A percentile compares a stretch with the other conserved stretches of the same genome.
phyloP scores from a whole-genome alignment of 768 basidiomycete genomes.

The Amanita brunnescens region DNA sequence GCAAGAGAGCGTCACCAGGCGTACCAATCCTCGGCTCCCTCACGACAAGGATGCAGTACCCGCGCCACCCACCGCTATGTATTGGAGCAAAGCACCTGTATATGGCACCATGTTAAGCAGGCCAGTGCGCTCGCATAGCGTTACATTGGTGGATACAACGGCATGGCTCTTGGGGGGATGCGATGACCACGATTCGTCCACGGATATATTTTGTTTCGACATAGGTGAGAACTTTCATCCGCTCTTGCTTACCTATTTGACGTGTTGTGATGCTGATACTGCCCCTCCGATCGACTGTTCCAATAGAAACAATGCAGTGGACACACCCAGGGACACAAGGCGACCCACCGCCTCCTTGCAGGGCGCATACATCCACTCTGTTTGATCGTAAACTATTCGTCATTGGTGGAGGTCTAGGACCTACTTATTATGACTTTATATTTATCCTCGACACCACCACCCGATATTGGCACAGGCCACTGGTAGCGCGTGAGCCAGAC shows the following conservation, averaged over 20 bases:
- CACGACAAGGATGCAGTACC: conserved; percentile 49
- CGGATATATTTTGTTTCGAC: conserved; percentile 80
- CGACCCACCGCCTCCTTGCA: conserved; percentile 72
- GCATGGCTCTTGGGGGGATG: conserved; percentile 90
- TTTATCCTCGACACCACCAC: conserved; percentile 76
- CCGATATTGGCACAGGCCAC: conserved; percentile 55
- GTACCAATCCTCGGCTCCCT: conserved; percentile 49
- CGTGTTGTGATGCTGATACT: background rate
- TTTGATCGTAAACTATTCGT: conserved; percentile 75
- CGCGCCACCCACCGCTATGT: conserved; percentile 69
- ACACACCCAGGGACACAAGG: conserved; percentile 67
- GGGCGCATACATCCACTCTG: conserved; percentile 83
- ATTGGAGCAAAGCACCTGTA: conserved; percentile 81
- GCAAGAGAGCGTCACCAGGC: conserved; percentile 22
- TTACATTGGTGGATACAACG: conserved; percentile 72
- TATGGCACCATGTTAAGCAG: conserved; percentile 60
- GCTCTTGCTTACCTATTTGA: too few relatives aligned
- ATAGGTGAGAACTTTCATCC: conserved; percentile 40
- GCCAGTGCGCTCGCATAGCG: conserved; percentile 74
- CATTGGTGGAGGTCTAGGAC: conserved; percentile 82
- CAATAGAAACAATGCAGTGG: conserved; percentile 84
- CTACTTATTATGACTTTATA: conserved; percentile 73
- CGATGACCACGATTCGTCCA: conserved; percentile 67
- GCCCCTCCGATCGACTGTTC: background rate
- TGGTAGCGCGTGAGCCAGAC: conserved; percentile 15